These are phyloP conservation scores for Phytophthora brassicae DNA, from an alignment of 352 stramenopile species.

Conservation along the genomic window DNA sequence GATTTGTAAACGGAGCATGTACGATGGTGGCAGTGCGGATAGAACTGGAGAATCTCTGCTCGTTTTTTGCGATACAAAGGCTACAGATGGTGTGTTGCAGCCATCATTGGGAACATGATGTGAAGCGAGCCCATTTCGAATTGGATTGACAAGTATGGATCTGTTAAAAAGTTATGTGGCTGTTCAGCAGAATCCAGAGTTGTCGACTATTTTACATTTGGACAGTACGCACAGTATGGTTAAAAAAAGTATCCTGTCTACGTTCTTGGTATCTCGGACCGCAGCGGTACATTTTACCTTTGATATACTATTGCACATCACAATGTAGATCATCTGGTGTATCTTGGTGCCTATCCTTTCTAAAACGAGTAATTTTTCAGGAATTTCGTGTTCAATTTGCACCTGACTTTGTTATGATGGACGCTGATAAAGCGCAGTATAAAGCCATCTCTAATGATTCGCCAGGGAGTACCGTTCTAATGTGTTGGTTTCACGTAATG, in stretches of 20 bases:
- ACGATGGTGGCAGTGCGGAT: not conserved
- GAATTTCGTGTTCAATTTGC: not conserved
- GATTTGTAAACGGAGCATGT: slow-evolving; percentile 1
- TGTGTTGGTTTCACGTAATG: not conserved
- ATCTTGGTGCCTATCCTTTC: not conserved
- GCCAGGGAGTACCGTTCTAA: not conserved
- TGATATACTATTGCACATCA: slow-evolving; percentile 1
- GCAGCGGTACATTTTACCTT: not conserved
- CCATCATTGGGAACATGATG: not conserved
- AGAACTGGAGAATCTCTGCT: not conserved
- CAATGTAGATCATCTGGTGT: not conserved
- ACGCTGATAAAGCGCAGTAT: not conserved
- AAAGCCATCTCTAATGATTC: no score
- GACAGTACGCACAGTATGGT: not conserved
- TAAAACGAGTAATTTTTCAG: not conserved
- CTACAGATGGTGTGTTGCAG: not conserved
- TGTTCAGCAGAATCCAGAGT: not conserved
- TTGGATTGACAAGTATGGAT: not conserved
- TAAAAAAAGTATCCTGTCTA: not conserved
- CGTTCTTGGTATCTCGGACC: not conserved
- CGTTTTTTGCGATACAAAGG: not conserved
- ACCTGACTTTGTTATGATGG: slow-evolving; percentile 3
- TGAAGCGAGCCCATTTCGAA: not conserved
- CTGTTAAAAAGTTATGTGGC: not conserved
- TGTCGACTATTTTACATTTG: not conserved